Evolutionary conservation across 306 rosid species (phyloP).

Genomic region (barrel medic (Medicago truncatula)): MtrunA17r5.0-ANR NC_053042.1:44262001-44262500

Average conservation of each 20-base stretch:
- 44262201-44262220: background rate
- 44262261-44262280: background rate
- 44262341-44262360: background rate
- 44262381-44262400: background rate
- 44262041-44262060: background rate
- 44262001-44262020: background rate
- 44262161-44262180: too few species aligned
- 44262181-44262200: background rate
- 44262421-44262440: background rate
- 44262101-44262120: background rate
- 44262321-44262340: background rate
- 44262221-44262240: background rate
- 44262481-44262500: conserved; percentile 9
- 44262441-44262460: background rate
- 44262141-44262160: too few species aligned
- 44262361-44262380: background rate
- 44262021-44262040: background rate
- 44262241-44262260: background rate
- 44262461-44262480: background rate
- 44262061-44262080: background rate
- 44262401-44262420: background rate
- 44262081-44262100: background rate
- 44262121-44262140: too few species aligned
- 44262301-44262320: background rate
- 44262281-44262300: background rate